phyloP scores from a whole-genome alignment of 352 stramenopile species.

The Aphanomyces euteiches region DNA sequence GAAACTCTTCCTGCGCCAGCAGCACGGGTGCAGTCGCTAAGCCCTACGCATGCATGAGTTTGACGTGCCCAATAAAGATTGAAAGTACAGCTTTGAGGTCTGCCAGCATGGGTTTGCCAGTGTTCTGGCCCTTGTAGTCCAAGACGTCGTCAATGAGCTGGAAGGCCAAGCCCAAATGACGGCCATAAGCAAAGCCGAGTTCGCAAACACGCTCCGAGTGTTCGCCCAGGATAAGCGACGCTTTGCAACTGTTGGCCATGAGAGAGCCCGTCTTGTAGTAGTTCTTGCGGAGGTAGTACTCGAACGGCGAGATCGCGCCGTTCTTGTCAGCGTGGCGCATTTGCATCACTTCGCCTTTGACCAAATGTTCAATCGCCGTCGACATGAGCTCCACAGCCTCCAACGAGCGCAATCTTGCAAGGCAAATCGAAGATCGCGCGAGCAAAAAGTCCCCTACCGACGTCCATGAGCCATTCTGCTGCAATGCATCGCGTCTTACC shows the following conservation, averaged over 20 bases:
- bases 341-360: slow-evolving; percentile 99
- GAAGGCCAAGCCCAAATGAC: slow-evolving; percentile 97
- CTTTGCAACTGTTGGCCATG: slow-evolving; percentile 97
- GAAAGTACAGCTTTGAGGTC: slow-evolving; percentile 83
- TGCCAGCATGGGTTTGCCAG: slow-evolving; percentile 93
- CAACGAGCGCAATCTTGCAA: slow-evolving; percentile 89
- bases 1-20: slow-evolving; percentile 93
- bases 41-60: slow-evolving; percentile 45
- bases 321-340: slow-evolving; percentile 86
- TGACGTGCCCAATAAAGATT: neutral
- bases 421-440: slow-evolving; percentile 92
- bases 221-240: slow-evolving; percentile 89
- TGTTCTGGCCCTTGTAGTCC: slow-evolving; percentile 94
- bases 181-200: slow-evolving; percentile 94
- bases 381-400: slow-evolving; percentile 97
- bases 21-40: slow-evolving; percentile 96
- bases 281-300: slow-evolving; percentile 98
- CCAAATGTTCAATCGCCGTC: slow-evolving; percentile 97
- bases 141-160: slow-evolving; percentile 98
- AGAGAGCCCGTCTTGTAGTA: slow-evolving; percentile 99
- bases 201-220: slow-evolving; percentile 80
- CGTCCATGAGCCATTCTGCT: neutral
- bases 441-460: slow-evolving; percentile 92
- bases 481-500: slow-evolving; percentile 30
- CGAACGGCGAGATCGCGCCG: slow-evolving; percentile 79